These are phyloP conservation scores for Nakazawaea ishiwadae DNA, from an alignment of 805 yeast genomes.

Conservation along the genomic window DNA sequence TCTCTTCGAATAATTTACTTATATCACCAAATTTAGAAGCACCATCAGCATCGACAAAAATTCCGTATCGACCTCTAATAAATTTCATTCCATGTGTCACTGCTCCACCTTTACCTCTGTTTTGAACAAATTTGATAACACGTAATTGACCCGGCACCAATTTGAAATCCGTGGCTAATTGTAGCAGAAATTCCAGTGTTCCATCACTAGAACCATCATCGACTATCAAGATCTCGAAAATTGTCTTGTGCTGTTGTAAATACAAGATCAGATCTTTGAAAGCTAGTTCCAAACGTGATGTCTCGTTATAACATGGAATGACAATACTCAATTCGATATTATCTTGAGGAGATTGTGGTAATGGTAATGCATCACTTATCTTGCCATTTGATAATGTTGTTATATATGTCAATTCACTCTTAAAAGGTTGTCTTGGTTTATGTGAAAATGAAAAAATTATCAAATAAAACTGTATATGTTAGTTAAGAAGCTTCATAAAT, in stretches of 20 bases:
- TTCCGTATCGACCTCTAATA: slow-evolving; percentile 63
- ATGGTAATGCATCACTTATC: slow-evolving; percentile 29
- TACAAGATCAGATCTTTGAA: slow-evolving; percentile 61
- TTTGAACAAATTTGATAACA: slow-evolving; percentile 63
- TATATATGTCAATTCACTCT: slow-evolving; percentile 47
- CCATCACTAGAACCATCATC: slow-evolving; percentile 91
- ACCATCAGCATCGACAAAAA: slow-evolving; percentile 98
- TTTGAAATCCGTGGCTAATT: slow-evolving; percentile 47
- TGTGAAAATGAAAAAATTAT: slow-evolving; percentile 51
- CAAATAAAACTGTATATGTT: slow-evolving; percentile 27
- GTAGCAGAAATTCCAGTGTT: slow-evolving; percentile 67
- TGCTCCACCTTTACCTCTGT: slow-evolving; percentile 96
- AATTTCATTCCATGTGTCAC: slow-evolving; percentile 88
- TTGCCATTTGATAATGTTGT: slow-evolving; percentile 38
- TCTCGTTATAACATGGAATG: slow-evolving; percentile 93
- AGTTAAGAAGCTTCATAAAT: no score
- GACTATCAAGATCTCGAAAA: slow-evolving; percentile 77
- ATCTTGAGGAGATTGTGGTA: slow-evolving; percentile 22
- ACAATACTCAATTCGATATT: slow-evolving; percentile 66
- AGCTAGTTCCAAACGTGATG: slow-evolving; percentile 64
- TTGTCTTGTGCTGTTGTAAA: slow-evolving; percentile 32
- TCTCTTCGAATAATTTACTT: slow-evolving; percentile 39
- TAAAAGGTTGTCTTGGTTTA: slow-evolving; percentile 50
- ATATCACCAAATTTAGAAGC: slow-evolving; percentile 81
- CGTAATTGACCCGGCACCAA: slow-evolving; percentile 57